phyloP scores from a whole-genome alignment of 78 protist species.

The Dictyostelium purpureum region DNA sequence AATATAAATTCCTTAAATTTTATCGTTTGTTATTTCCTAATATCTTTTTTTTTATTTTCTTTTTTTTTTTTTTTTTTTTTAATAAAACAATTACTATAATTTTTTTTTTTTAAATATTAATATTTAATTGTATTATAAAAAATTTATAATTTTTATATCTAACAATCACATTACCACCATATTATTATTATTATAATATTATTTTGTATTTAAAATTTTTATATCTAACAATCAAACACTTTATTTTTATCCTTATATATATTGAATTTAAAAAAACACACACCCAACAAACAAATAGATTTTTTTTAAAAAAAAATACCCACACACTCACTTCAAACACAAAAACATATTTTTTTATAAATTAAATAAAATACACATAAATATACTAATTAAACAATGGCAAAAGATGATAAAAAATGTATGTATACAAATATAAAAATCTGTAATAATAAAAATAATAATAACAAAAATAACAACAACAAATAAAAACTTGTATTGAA shows the following conservation, averaged over 20 bases:
- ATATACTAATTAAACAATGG: background rate
- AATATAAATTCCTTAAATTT: no score
- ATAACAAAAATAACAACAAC: background rate
- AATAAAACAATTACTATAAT: background rate
- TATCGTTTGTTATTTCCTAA: no score
- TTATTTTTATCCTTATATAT: background rate
- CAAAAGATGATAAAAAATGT: constrained; percentile 11
- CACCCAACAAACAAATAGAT: no score
- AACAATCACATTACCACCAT: background rate
- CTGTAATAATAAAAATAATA: no score
- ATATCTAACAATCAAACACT: no score
- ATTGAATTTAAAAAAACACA: background rate
- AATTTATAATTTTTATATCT: background rate
- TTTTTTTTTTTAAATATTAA: background rate
- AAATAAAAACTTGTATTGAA: no score
- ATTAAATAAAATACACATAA: background rate
- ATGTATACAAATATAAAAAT: background rate
- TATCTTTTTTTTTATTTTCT: background rate
- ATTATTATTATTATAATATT: background rate
- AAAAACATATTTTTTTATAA: no score
- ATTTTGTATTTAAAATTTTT: background rate
- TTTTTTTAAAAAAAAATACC: no score
- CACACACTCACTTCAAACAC: no score
- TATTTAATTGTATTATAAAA: background rate
- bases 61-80: background rate